phyloP scores from a whole-genome alignment of 805 yeast species.

The Candida silvicultrix region DNA sequence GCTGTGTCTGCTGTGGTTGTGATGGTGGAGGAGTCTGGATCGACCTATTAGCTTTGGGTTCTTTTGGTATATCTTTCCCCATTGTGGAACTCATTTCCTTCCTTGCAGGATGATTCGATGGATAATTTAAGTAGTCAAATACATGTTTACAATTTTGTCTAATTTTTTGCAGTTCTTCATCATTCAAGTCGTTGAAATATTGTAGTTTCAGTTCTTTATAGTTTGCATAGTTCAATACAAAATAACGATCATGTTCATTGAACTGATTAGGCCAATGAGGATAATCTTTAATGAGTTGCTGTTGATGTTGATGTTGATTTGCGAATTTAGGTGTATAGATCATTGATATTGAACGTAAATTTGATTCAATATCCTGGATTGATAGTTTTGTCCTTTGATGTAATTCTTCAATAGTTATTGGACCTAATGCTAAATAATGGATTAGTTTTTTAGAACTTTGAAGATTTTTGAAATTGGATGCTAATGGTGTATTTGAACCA shows the following conservation, averaged over 20 bases:
- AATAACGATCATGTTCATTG: constrained; percentile 21
- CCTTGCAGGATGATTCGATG: constrained; percentile 13
- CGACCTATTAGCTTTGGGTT: background rate
- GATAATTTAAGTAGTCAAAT: constrained; percentile 13
- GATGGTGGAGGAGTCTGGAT: too few species aligned
- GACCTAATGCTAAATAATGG: constrained; percentile 44
- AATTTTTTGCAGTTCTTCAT: constrained; percentile 4
- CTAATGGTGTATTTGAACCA: background rate
- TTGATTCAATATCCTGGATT: constrained; percentile 21
- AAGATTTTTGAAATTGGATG: constrained; percentile 15
- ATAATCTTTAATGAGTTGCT: constrained; percentile 22
- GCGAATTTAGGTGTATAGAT: constrained; percentile 21
- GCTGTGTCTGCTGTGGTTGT: too few species aligned
- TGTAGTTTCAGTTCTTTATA: constrained; percentile 23
- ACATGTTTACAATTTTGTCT: constrained; percentile 12
- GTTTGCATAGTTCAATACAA: constrained; percentile 29
- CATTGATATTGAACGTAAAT: constrained; percentile 24
- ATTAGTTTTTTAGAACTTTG: constrained; percentile 30
- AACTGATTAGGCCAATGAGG: constrained; percentile 10
- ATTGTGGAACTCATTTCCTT: background rate
- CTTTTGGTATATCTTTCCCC: background rate
- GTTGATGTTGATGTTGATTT: constrained; percentile 14
- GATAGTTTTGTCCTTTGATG: constrained; percentile 22
- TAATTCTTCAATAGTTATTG: constrained; percentile 29
- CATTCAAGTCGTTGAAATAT: constrained; percentile 1